Base-by-base conservation (phyloP, 345 rosid genomes). In the Limnanthes douglasii region DNA sequence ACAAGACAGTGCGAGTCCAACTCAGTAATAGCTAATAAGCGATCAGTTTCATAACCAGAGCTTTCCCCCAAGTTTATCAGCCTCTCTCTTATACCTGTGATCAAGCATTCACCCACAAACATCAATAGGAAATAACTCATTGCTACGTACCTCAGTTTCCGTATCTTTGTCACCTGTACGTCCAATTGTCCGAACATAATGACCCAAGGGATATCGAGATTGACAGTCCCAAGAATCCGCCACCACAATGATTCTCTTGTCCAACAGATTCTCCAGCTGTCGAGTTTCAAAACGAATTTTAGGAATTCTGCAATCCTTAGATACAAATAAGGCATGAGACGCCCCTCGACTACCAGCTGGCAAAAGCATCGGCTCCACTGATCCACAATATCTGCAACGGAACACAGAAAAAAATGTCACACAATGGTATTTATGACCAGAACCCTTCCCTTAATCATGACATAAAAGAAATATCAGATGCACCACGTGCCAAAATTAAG, bases 141-240 rank as follows among this genome's bases (percentile, higher is more conserved):
- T 15, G 40, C 26, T 52, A 45, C 58, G 10, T 42, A 78, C 84
- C 90, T 74, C 90, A 36, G 64, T 78, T 57, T 78, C 90, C 20
- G 80, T 68, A 55, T 74, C 90, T 59, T 80, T 70, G 35, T 78
- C 90, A 30, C 80, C 90, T 41, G 71, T 78, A 18, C 51, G 66
- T 59, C 90, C 90, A 22, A 78, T 78, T 3, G 68, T 69, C 14
- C 80, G 65, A 37, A 78, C 77, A 59, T 78, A 78, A 56, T 78
- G 90, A 15, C 90, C 84, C 50, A 64, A 78, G 51, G 90, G 90
- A 61, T 73, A 74, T 1, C 78, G 73, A 34, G 84, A 74, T 37
- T 60, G 65, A 37, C 65, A 57, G 46, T 78, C 92, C 92, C 84
- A 78, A 54, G 84, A 70, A 64, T 78, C 92, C 63, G 68, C 84